phyloP scores from a whole-genome alignment of 1,284 basidiomycete genomes.

The Ganoderma lingzhi region DNA sequence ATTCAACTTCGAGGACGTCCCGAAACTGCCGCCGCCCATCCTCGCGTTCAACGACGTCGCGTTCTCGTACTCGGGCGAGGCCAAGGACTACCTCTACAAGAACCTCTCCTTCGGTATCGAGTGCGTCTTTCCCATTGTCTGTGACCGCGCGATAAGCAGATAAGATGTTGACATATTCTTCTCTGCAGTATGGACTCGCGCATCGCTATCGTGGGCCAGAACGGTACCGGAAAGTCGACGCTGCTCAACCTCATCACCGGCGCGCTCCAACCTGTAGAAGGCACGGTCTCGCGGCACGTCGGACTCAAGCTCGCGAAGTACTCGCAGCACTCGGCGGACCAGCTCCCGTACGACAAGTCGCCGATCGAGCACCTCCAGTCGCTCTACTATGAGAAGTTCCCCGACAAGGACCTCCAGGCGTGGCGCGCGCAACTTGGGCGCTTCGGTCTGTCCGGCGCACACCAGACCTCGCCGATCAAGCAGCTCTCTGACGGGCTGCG shows the following conservation, averaged over 20 bases:
- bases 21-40: constrained; percentile 95
- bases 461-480: constrained; percentile 94
- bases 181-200: constrained; percentile 88
- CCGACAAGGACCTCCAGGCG: constrained; percentile 93
- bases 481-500: constrained; percentile 96
- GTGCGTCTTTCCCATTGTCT: constrained; percentile 51
- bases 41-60: constrained; percentile 96
- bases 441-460: constrained; percentile 94
- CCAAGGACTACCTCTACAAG: constrained; percentile 89
- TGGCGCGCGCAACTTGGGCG: constrained; percentile 96
- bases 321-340: constrained; percentile 98
- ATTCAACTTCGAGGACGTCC: constrained; percentile 97
- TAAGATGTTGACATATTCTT: not conserved
- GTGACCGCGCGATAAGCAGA: not conserved
- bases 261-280: constrained; percentile 81
- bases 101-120: constrained; percentile 95
- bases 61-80: constrained; percentile 93
- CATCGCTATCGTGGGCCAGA: constrained; percentile 97
- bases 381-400: constrained; percentile 85
- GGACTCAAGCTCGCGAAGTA: constrained; percentile 96
- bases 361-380: constrained; percentile 96
- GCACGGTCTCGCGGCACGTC: constrained; percentile 89
- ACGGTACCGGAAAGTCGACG: constrained; percentile 98
- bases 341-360: constrained; percentile 92
- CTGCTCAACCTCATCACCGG: constrained; percentile 95